Conservation (phyloP, 768 basidiomycete species). For the Porphyrellus cyaneotinctus region DNA sequence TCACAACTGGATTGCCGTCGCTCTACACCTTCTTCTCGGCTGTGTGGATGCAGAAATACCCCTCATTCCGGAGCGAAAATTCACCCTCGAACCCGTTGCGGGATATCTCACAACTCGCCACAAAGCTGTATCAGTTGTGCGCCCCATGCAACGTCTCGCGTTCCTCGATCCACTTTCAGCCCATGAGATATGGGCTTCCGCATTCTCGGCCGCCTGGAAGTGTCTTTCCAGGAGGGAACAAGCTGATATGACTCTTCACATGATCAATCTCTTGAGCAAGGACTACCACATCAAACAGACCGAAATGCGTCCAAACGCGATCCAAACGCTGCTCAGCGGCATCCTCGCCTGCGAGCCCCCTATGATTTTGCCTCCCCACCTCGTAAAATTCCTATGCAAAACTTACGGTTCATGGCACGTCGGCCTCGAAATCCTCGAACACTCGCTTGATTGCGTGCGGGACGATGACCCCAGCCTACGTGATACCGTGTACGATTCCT, state of each 20-base stretch:
- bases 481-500: conserved; percentile 83
- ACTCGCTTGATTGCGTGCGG: conserved; percentile 71
- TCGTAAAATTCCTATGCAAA: conserved; percentile 94
- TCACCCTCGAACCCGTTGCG: conserved; percentile 30
- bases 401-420: conserved; percentile 96
- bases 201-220: conserved; percentile 84
- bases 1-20: conserved; percentile 91
- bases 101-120: conserved; percentile 40
- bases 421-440: conserved; percentile 78
- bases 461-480: conserved; percentile 78
- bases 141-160: conserved; percentile 76
- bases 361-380: conserved; percentile 87
- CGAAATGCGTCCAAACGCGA: conserved; percentile 84
- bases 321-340: conserved; percentile 85
- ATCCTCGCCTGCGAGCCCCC: conserved; percentile 82
- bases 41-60: conserved; percentile 45
- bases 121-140: conserved; percentile 54
- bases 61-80: conserved; percentile 42
- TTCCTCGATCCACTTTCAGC: conserved; percentile 75
- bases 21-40: conserved; percentile 86
- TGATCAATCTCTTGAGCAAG: conserved; percentile 86
- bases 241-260: conserved; percentile 80
- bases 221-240: conserved; percentile 87
- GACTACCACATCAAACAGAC: conserved; percentile 91
- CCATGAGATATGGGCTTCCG: conserved; percentile 81